phyloP scores from a whole-genome alignment of 306 rosid genomes.

The Urtica urens region DNA sequence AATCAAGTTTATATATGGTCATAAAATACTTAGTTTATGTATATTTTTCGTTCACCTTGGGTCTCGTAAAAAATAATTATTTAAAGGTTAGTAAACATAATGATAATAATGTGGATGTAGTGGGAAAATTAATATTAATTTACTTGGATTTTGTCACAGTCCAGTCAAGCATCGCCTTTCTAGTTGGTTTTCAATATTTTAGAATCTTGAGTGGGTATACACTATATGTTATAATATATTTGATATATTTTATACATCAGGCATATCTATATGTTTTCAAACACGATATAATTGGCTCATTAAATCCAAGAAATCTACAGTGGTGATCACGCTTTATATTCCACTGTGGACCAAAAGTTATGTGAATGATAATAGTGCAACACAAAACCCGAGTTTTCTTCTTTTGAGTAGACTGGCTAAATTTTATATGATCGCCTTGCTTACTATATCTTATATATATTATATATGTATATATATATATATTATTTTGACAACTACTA shows the following conservation, averaged over 20 bases:
- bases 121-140: no score
- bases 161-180: neutral
- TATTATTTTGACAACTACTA: neutral
- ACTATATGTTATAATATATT: neutral
- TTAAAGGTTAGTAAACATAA: no score
- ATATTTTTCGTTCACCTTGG: no score
- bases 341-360: constrained; percentile 10
- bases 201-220: constrained; percentile 5
- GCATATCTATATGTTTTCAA: neutral
- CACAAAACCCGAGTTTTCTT: neutral
- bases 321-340: constrained; percentile 3
- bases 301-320: constrained; percentile 6
- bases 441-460: no score
- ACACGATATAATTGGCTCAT: neutral
- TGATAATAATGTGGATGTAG: no score
- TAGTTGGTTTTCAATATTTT: neutral
- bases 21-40: no score
- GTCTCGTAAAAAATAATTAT: no score
- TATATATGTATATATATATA: no score
- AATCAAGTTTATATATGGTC: no score
- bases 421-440: no score
- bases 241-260: neutral
- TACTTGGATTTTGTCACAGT: no score
- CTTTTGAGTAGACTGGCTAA: neutral
- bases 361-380: neutral